A percentile compares a stretch with the other conserved stretches of the same genome.
These are phyloP conservation scores for Cladophialophora bantiana DNA, from an alignment of 2,329 filamentous ascomycete genomes.

Conservation along the genomic window DNA sequence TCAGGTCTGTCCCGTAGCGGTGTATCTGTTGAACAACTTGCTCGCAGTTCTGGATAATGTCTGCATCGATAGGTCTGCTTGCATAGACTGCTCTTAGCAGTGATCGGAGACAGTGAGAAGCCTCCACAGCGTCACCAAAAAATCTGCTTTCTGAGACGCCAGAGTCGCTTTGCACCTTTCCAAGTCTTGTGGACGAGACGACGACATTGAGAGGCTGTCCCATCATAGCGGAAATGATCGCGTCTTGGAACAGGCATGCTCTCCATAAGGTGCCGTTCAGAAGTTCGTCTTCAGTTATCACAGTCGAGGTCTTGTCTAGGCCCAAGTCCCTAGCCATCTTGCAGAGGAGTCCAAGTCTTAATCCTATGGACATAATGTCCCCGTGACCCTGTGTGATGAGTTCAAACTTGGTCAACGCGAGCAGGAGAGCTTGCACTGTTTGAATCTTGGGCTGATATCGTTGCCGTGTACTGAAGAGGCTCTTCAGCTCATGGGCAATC, in stretches of 20 bases:
- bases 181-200: background rate
- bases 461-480: conserved; percentile 14
- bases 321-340: conserved; percentile 12
- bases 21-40: conserved; percentile 1
- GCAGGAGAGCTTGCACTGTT: conserved; percentile 11
- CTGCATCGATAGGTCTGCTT: background rate
- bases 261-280: background rate
- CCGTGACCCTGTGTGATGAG: conserved; percentile 6
- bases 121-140: background rate
- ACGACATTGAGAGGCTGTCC: conserved; percentile 13
- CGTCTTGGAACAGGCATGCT: conserved; percentile 3
- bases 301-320: background rate
- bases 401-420: conserved; percentile 4
- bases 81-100: conserved; percentile 3
- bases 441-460: conserved; percentile 12
- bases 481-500: conserved; percentile 4
- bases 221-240: background rate
- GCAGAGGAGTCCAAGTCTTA: conserved; percentile 2
- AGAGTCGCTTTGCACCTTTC: background rate
- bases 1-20: background rate
- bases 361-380: conserved; percentile 1
- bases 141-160: background rate
- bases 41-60: background rate
- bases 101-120: conserved; percentile 4
- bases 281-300: background rate